phyloP scores from a whole-genome alignment of 495 filamentous ascomycete species.

The Opeltia flavorubescens region DNA sequence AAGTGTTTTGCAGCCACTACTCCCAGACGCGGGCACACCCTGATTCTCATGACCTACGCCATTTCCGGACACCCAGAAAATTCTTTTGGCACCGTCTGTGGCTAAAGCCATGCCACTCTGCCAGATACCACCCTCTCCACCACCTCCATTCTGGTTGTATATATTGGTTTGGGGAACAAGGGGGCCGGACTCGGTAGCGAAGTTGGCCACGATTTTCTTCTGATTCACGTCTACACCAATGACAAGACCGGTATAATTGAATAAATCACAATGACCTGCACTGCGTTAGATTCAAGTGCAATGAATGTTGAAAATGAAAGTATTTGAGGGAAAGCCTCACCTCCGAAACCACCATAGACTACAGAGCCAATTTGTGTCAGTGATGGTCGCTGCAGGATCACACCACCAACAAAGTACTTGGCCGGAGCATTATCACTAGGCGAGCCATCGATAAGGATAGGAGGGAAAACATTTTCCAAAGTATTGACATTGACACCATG shows the following conservation, averaged over 20 bases:
- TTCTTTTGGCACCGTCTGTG: constrained; percentile 22
- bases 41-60: constrained; percentile 27
- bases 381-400: constrained; percentile 22
- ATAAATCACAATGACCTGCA: constrained; percentile 21
- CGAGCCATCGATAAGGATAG: constrained; percentile 18
- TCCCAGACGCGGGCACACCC: constrained; percentile 22
- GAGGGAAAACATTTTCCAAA: constrained; percentile 17
- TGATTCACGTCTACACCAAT: constrained; percentile 11
- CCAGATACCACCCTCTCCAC: constrained; percentile 25
- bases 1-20: constrained; percentile 26
- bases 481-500: constrained; percentile 24
- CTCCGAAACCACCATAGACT: constrained; percentile 26
- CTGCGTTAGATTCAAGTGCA: not conserved
- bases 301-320: no score
- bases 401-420: constrained; percentile 23
- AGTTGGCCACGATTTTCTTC: constrained; percentile 20
- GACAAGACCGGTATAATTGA: constrained; percentile 18
- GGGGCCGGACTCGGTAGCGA: constrained; percentile 7
- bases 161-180: constrained; percentile 8
- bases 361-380: constrained; percentile 22
- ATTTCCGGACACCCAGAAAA: constrained; percentile 32
- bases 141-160: constrained; percentile 9
- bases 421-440: constrained; percentile 20
- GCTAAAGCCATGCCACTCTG: constrained; percentile 29
- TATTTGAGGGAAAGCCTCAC: constrained; percentile 1